Percentiles rank a stretch among this genome's conserved stretches.
Conservation (phyloP, 2,329 filamentous ascomycete genomes). For the Bisporella sp. region DNA sequence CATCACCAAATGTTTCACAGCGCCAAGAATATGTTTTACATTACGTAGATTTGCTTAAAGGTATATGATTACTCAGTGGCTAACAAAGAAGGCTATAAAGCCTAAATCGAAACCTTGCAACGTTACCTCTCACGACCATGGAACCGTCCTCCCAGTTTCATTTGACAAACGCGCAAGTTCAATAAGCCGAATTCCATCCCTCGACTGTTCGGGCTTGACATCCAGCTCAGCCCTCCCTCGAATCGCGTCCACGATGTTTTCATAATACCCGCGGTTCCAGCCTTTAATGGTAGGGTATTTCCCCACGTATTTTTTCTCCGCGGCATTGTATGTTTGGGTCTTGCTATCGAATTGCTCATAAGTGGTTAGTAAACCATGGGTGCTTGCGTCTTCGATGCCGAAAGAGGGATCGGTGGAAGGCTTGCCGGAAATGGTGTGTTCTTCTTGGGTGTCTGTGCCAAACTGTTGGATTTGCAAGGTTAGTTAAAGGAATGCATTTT, state of each 20-base stretch:
- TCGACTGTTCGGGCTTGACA: conserved; percentile 33
- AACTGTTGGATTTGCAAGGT: neutral
- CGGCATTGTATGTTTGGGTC: conserved; percentile 26
- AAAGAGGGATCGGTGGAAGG: conserved; percentile 26
- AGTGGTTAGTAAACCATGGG: conserved; percentile 33
- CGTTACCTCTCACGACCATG: neutral
- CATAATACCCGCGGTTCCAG: conserved; percentile 33
- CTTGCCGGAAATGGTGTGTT: conserved; percentile 24
- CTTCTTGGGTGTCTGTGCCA: conserved; percentile 31
- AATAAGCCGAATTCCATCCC: conserved; percentile 34
- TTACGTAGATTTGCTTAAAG: too few relatives aligned
- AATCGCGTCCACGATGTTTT: conserved; percentile 34
- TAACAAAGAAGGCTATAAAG: too few relatives aligned
- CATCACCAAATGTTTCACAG: too few relatives aligned
- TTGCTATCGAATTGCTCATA: conserved; percentile 28
- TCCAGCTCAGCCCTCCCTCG: conserved; percentile 30
- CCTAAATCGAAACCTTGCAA: too few relatives aligned
- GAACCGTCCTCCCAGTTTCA: conserved; percentile 18
- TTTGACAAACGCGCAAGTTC: conserved; percentile 36
- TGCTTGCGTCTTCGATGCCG: conserved; percentile 30
- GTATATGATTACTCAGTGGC: too few relatives aligned
- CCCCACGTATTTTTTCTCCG: conserved; percentile 29
- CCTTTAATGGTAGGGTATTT: conserved; percentile 33
- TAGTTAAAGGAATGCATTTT: neutral
- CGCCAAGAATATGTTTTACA: too few relatives aligned